Base-by-base conservation (phyloP, 805 yeast genomes). In the Yueomyces sinensis region DNA sequence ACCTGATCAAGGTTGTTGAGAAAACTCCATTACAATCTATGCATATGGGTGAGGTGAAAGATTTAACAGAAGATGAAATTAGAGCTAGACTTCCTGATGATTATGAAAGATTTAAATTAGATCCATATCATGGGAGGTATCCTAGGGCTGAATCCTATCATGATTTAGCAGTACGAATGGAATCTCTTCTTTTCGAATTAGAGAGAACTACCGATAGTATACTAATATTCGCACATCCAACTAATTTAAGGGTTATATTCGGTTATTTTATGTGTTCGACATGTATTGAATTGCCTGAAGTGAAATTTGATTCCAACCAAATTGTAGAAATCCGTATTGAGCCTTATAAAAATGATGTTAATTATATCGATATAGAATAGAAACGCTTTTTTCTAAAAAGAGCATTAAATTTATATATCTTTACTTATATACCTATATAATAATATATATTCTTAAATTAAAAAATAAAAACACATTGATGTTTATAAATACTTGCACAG, bases 91-190 rank as follows among this genome's bases (percentile, higher is more conserved):
- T 63, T 50, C 91, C 94, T 0, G 67, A 65, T 2, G 95, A 87
- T 43, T 81, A 68, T 51, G 68, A 63, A 40, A 75, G 70, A 45
- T 81, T 74, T 50, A 37, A 59, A 37, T 58, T 65, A 39, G 96
- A 89, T 54, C 95, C 95, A 2, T 91, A 91, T 52, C 96, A 91
- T 58, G 89, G 80, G 52, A 66, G 98, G 39, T 91, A 72, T 52
- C 82, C 95, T 3, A 68, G 97, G 33, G 84, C 94, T 0, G 99
- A 91, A 60, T 82, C 93, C 33, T 91, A 86, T 52, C 98, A 91
- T 58, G 99, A 91, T 57, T 67, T 91, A 37, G 97, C 98, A 0
- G 79, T 91, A 27, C 75, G 95, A 46, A 71, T 91, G 61, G 98
- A 91, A 58, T 95, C 97, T 0, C 65, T 91, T 36, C 74, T 91